A percentile compares a stretch with the other conserved stretches of the same genome.
Conservation (phyloP, 2,329 filamentous ascomycete genomes). For the Phialophora tarda region DNA sequence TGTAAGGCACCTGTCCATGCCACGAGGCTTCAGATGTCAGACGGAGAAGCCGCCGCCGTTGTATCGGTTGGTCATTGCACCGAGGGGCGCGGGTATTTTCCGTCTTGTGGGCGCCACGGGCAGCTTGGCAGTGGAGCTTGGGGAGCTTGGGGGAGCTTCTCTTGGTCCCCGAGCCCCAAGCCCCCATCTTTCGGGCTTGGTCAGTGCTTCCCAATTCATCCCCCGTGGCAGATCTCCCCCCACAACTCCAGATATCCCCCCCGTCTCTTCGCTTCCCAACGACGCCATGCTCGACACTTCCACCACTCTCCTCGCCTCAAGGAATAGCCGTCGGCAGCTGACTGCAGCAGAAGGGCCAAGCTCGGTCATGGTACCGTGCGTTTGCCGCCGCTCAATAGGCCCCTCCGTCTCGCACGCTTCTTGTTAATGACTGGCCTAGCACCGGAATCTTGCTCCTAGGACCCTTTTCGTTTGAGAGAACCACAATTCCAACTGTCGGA, state of each 20-base stretch:
- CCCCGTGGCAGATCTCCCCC: background rate
- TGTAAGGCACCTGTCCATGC: background rate
- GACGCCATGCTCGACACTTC: background rate
- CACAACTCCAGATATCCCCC: slow-evolving; percentile 4
- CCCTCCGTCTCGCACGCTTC: background rate
- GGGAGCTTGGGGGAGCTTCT: slow-evolving; percentile 2
- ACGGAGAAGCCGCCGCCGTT: background rate
- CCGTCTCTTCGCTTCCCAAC: background rate
- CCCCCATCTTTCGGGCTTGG: background rate
- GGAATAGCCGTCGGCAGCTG: slow-evolving; percentile 7
- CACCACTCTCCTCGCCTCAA: slow-evolving; percentile 1
- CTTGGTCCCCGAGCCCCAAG: background rate
- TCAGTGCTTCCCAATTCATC: background rate
- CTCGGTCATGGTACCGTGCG: slow-evolving; percentile 1
- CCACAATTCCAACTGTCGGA: background rate
- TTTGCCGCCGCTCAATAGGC: background rate
- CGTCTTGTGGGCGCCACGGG: background rate
- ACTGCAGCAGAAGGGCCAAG: background rate
- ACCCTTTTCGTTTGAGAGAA: background rate
- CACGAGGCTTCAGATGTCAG: background rate
- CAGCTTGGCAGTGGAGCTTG: slow-evolving; percentile 3
- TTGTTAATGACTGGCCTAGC: background rate
- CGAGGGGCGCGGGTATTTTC: slow-evolving; percentile 1
- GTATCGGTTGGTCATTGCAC: slow-evolving; percentile 17
- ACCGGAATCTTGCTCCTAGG: background rate